Evolutionary conservation across 1,284 basidiomycete species (phyloP), one percentile per base, ranked within the genome.

Genomic region (Coniophora puteana): DNA sequence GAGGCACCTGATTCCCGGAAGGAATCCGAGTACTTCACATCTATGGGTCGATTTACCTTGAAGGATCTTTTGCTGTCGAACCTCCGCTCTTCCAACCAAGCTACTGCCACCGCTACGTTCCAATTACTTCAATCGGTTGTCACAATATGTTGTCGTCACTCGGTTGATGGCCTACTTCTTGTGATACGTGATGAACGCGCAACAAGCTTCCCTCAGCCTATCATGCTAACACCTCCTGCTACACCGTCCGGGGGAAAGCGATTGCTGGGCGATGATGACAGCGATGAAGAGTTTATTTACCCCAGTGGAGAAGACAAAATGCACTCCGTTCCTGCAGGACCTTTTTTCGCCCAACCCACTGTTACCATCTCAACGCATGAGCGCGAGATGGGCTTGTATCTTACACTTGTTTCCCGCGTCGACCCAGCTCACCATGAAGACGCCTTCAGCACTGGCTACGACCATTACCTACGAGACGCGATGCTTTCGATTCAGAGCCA

Each of bases 51-150:
- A 13, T 96, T 93, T 66, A 94, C 89, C 3, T 69, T 96, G 16
- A 93, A 91, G 55, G 93, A 96, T 54, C 73, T 96, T 20, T 65
- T 96, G 4, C 57, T 90, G 34, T 77, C 89, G 36, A 93, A 91
- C 54, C 64, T 95, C 18, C 71, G 75, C 11, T 91, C 89, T 2
- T 65, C 66, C 31, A 78, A 76, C 8, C 74, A 80, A 41, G 62
- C 79, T 0, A 78, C 89, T 0, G 72, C 74, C 1, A 81, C 84
- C 0, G 80, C 90, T 7, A 87, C 90, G 3, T 65, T 95, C 28
- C 86, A 90, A 49, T 71, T 96, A 8, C 65, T 94, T 16, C 80
- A 84, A 48, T 83, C 87, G 1, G 70, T 95, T 55, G 67, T 94
- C 5, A 58, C 74, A 26, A 72, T 78, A 34, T 86, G 90, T 58